Base-by-base conservation (phyloP, 148 eudicot genomes). In the Mesembryanthemum crystallinum region DNA sequence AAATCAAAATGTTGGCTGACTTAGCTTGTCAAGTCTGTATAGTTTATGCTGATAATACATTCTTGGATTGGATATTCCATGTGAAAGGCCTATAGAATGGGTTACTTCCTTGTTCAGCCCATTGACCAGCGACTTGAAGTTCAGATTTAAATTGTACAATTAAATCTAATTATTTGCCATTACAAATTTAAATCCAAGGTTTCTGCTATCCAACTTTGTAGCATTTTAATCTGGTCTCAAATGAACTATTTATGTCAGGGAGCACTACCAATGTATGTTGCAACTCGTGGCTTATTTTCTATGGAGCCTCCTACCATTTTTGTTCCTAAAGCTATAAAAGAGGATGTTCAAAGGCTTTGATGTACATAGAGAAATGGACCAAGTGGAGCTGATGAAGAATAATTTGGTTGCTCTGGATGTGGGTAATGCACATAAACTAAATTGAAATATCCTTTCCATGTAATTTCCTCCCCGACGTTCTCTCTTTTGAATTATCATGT, bases 191-290 rank as follows among this genome's bases (percentile, higher is more conserved):
- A 35, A 3, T 35, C 39, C 39, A 17, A 2, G 3, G 23, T 2
- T 17, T 54, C n/a, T 54, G 58, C n/a, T 21, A 8, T 43, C 21
- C 8, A 7, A 47, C 18, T 51, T 20, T n/a, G 57, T 5, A 27
- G 29, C 0, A 12, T 18, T 4, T 20, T 15, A 15, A 45, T 27
- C 28, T 25, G 20, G 13, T 71, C 37, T 28, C 39, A 21, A 8
- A 21, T 4, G 13, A 9, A 43, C 13, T 69, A 6, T 13, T 52
- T 51, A 42, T 83, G 29, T 47, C 67, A 94, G 97, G 98, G 98
- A 67, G 97, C 97, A 39, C 75, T 94, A 30, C 98, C 98, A 1
- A 94, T 94, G 97, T 94, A 92, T 84, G 97, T 94, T 79, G 96
- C 97, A 71, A 90, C 96, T 29, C 98, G 98, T 71, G 97, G 94